Conservation (phyloP, 345 rosid genomes). For the Sonneratia caseolaris region DNA sequence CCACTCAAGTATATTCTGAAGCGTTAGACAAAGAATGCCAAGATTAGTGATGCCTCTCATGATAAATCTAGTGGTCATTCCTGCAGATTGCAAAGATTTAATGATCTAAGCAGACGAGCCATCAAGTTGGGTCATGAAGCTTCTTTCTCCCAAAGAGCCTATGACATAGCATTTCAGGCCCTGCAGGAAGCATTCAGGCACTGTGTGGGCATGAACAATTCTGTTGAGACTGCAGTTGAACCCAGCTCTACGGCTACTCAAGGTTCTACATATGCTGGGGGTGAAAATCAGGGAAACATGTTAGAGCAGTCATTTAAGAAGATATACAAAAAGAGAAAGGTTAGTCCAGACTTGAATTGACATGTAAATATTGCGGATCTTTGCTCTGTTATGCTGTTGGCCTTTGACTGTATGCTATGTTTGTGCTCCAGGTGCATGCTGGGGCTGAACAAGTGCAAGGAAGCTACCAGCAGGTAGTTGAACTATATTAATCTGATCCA, state of each 20-base stretch:
- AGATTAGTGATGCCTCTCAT: conserved; percentile 11
- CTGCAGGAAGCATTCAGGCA: conserved; percentile 24
- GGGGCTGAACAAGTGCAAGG: conserved; percentile 16
- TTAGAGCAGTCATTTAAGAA: conserved; percentile 25
- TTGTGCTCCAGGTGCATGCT: conserved; percentile 21
- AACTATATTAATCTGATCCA: not conserved
- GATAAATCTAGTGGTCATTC: conserved; percentile 14
- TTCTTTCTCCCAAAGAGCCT: conserved; percentile 32
- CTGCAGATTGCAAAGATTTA: conserved; percentile 26
- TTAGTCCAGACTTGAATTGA: conserved; percentile 15
- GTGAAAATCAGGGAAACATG: conserved; percentile 14
- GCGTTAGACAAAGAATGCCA: conserved; percentile 38
- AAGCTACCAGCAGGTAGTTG: conserved; percentile 29
- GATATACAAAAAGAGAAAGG: conserved; percentile 51
- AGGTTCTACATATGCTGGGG: conserved; percentile 19
- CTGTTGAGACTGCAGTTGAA: conserved; percentile 15
- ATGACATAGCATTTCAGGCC: conserved; percentile 26
- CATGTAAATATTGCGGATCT: not conserved
- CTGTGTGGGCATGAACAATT: conserved; percentile 15
- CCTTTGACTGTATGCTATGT: not conserved
- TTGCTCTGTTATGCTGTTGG: not conserved
- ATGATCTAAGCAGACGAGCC: conserved; percentile 31
- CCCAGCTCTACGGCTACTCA: conserved; percentile 18
- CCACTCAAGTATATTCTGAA: conserved; percentile 27
- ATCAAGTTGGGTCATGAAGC: conserved; percentile 31